A percentile compares a stretch with the other conserved stretches of the same genome.
Conservation (phyloP, 768 basidiomycete genomes). For the Xerocomellus dryophilus region DNA sequence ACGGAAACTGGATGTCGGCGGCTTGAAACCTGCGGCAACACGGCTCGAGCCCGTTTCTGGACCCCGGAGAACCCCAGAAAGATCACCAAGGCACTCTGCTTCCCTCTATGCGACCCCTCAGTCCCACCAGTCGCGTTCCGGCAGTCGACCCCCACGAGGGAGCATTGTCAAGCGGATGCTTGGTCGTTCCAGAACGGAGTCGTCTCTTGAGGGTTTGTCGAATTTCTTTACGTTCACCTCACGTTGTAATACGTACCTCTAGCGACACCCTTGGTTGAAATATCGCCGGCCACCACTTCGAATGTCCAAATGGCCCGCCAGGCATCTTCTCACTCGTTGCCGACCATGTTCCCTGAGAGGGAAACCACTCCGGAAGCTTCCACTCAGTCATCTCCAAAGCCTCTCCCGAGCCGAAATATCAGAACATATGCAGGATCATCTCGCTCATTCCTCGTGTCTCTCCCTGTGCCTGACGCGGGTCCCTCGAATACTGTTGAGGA, state of each 20-base stretch:
- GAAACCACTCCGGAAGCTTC: constrained; percentile 26
- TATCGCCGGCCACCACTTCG: neutral
- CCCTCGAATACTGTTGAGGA: constrained; percentile 41
- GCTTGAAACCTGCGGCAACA: neutral
- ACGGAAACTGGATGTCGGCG: neutral
- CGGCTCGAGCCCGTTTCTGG: neutral
- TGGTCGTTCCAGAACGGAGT: constrained; percentile 62
- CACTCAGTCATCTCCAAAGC: constrained; percentile 26
- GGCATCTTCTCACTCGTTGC: constrained; percentile 22
- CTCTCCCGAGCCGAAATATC: constrained; percentile 36
- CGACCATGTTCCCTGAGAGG: constrained; percentile 22
- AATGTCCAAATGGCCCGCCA: constrained; percentile 17
- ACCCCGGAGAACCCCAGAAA: constrained; percentile 10
- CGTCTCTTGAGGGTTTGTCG: constrained; percentile 38
- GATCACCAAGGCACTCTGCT: constrained; percentile 41
- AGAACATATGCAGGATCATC: constrained; percentile 74
- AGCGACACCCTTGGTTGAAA: constrained; percentile 3
- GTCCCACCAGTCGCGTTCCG: constrained; percentile 27
- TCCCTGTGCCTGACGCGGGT: constrained; percentile 40
- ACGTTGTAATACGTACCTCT: neutral
- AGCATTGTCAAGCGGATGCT: constrained; percentile 70
- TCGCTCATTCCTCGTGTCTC: constrained; percentile 73
- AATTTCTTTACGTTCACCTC: neutral
- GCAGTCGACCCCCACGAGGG: constrained; percentile 32
- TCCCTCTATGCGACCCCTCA: constrained; percentile 25